Evolutionary conservation across 768 basidiomycete genomes (phyloP).

Genomic region (Termitomyces sp.): DNA sequence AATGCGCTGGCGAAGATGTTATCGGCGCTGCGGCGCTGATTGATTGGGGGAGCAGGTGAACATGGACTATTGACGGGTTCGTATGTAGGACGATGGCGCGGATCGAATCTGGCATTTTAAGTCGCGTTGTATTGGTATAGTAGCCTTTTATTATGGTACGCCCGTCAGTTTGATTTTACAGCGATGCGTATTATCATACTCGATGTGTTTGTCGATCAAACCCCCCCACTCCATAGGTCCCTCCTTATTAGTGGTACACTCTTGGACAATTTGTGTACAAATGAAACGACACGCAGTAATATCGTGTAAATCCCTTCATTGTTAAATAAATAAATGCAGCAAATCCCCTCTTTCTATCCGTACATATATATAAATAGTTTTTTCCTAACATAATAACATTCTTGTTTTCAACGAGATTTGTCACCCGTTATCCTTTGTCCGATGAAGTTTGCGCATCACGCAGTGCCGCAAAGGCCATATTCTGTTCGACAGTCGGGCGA

Average conservation of each 20-base stretch:
- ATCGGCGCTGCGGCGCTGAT: conserved; percentile 66
- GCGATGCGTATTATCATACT: conserved; percentile 11
- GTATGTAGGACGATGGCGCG: conserved; percentile 16
- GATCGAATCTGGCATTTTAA: conserved; percentile 30
- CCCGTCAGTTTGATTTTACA: conserved; percentile 18
- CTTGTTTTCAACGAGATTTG: conserved; percentile 5
- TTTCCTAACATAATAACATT: background rate
- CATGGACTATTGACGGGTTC: conserved; percentile 13
- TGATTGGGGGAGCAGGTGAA: conserved; percentile 3
- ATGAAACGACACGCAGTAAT: conserved; percentile 8
- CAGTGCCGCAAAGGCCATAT: conserved; percentile 75
- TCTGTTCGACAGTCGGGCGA: conserved; percentile 74
- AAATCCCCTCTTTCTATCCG: background rate
- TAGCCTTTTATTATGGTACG: conserved; percentile 38
- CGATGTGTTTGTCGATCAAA: conserved; percentile 11
- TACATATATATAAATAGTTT: background rate
- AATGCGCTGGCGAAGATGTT: conserved; percentile 90
- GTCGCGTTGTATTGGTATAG: conserved; percentile 49
- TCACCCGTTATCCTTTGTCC: conserved; percentile 2
- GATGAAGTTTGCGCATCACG: conserved; percentile 38
- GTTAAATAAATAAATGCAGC: conserved; percentile 2
- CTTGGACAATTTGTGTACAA: conserved; percentile 2
- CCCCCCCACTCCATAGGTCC: background rate
- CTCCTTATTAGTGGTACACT: background rate
- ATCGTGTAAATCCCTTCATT: conserved; percentile 12